These are phyloP conservation scores for Neoboletus subvelutipes DNA, from an alignment of 768 basidiomycete genomes.

Conservation along the genomic window DNA sequence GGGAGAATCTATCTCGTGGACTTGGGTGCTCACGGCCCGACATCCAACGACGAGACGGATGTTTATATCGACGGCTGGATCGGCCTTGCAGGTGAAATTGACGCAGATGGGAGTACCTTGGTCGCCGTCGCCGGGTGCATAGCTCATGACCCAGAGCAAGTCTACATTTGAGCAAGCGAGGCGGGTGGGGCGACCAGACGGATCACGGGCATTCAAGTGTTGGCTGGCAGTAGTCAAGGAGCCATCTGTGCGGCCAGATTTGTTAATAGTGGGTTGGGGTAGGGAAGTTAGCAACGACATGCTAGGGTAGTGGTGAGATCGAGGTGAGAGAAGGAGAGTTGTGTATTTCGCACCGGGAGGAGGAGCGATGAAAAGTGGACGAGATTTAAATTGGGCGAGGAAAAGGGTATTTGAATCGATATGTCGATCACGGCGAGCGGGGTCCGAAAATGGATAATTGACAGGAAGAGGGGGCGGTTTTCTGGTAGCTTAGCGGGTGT, in stretches of 20 bases:
- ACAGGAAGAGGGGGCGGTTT: neutral
- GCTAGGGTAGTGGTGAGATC: neutral
- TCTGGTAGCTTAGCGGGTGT: neutral
- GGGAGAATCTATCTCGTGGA: conserved; percentile 49
- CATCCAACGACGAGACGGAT: conserved; percentile 75
- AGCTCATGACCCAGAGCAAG: conserved; percentile 65
- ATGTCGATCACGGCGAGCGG: conserved; percentile 20
- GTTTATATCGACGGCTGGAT: conserved; percentile 39
- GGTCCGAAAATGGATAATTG: conserved; percentile 15
- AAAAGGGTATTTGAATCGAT: conserved; percentile 4
- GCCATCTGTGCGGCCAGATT: neutral
- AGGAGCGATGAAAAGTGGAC: neutral
- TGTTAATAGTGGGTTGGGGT: neutral
- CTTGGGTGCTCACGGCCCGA: conserved; percentile 65
- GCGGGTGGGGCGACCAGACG: conserved; percentile 14
- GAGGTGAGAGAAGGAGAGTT: neutral
- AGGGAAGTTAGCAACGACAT: conserved; percentile 2
- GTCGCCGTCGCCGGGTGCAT: conserved; percentile 62
- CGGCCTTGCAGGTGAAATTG: conserved; percentile 40
- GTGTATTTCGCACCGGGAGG: neutral
- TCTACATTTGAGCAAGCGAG: conserved; percentile 48
- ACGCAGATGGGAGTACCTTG: conserved; percentile 63
- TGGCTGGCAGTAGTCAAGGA: conserved; percentile 13
- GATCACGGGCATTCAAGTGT: conserved; percentile 11
- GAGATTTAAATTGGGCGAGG: conserved; percentile 26